These are phyloP conservation scores for Lachnellula occidentalis DNA, from an alignment of 2,329 filamentous ascomycete species.

Conservation along the genomic window DNA sequence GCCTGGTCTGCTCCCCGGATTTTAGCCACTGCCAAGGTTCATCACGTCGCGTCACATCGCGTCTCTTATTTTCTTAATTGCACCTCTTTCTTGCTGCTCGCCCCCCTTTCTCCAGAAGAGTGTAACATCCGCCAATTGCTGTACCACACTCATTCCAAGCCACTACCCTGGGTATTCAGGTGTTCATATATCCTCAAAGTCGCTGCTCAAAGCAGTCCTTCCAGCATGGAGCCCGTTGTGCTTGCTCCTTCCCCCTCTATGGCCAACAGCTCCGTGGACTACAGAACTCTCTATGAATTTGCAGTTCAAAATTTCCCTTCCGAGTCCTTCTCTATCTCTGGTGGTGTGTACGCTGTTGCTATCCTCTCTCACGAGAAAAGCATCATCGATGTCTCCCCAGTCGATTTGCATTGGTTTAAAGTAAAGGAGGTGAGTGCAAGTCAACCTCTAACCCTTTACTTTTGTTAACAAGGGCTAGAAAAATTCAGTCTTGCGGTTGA, in stretches of 20 bases:
- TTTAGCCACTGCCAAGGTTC: no score
- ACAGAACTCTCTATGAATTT: not conserved
- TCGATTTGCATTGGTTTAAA: slow-evolving; percentile 9
- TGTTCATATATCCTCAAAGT: no score
- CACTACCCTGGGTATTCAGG: no score
- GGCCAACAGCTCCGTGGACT: not conserved
- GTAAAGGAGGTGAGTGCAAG: slow-evolving; percentile 5
- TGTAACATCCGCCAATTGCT: no score
- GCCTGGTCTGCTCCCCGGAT: no score
- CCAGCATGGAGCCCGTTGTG: no score
- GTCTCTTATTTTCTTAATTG: no score
- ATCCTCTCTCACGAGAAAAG: not conserved
- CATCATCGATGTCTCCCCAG: not conserved
- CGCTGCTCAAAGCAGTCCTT: no score
- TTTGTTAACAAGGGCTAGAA: slow-evolving; percentile 1
- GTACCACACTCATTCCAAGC: no score
- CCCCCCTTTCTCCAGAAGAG: no score
- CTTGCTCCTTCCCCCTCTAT: not conserved
- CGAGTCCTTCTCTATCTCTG: not conserved
- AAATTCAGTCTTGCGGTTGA: slow-evolving; percentile 4
- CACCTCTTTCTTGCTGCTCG: no score
- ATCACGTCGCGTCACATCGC: no score
- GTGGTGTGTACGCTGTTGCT: not conserved
- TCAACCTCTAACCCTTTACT: not conserved
- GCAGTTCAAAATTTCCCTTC: not conserved